Base-by-base conservation (phyloP, 2,329 filamentous ascomycete genomes). In the Cladosporium sp. region DNA sequence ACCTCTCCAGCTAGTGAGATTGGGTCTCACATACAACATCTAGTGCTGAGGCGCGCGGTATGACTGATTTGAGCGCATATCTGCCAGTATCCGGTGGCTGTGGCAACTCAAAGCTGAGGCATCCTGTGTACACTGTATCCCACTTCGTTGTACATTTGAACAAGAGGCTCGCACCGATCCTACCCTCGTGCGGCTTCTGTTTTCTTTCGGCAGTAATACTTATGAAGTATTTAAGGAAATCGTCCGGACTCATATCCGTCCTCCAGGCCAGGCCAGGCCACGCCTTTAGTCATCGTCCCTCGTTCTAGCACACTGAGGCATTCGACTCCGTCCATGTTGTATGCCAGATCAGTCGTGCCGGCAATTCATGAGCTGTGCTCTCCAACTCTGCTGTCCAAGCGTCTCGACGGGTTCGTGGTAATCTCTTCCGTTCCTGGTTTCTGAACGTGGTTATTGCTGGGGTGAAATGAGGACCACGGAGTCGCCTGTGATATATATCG, bases 381-480 rank as follows among this genome's bases (percentile, higher is more conserved):
- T 35, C 33, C 33, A 3, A 35, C 33, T 11, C 11, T 35, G 33
- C 37, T 44, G 18, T 44, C 7, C 37, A 16, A n/a, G 2, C 14
- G 37, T n/a, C 14, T n/a, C 7, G 14, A n/a, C 37, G 3, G 6
- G 3, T 10, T 44, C 10, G 1, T 10, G 6, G 2, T 28, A 16
- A 21, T 33, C 4, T 33, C 8, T 12, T 14, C 16, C 8, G 16
- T 21, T 5, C 8, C 11, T 21, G 5, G 2, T 3, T 33, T 21
- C 26, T n/a, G 52, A 33, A 8, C 2, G n/a, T 37, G 62, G 18
- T 67, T 68, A 75, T 72, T 76, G 74, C 67, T 76, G 75, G 11
- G 76, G 76, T 50, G 81, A 82, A 37, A 84, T 83, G 62, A 84
- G 73, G 40, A 84, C 81, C 14, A 84, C 82, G 12, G 81, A 83